Percentiles rank a stretch among this genome's conserved stretches.
Conservation (phyloP, 2,329 filamentous ascomycete genomes). For the Rhinocladiella similis region DNA sequence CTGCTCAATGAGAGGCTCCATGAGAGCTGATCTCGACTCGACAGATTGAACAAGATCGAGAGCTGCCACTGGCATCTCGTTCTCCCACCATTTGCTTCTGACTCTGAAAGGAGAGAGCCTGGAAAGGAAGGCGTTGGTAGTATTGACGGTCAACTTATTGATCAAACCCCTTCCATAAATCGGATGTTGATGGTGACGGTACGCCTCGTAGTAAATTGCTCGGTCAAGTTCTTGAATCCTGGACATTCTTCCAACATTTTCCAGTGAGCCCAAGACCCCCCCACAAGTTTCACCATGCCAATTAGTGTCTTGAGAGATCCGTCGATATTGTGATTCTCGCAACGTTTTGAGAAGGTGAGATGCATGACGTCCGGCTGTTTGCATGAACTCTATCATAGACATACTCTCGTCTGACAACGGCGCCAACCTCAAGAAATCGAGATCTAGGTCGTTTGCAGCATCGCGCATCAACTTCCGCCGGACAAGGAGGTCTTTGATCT, state of each 20-base stretch:
- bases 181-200: conserved; percentile 76
- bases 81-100: conserved; percentile 32
- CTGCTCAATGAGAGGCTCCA: conserved; percentile 77
- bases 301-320: conserved; percentile 38
- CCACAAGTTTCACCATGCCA: conserved; percentile 33
- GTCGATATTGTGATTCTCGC: conserved; percentile 66
- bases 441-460: conserved; percentile 62
- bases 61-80: conserved; percentile 43
- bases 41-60: conserved; percentile 71
- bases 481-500: conserved; percentile 69
- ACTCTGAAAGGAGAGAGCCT: conserved; percentile 61
- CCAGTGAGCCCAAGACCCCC: conserved; percentile 70
- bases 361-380: conserved; percentile 67
- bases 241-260: conserved; percentile 67
- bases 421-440: conserved; percentile 77
- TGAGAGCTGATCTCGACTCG: conserved; percentile 67
- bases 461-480: conserved; percentile 63
- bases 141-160: conserved; percentile 68
- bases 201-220: conserved; percentile 75
- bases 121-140: conserved; percentile 59
- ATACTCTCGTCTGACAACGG: conserved; percentile 69
- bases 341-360: conserved; percentile 69
- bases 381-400: conserved; percentile 53
- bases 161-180: conserved; percentile 80
- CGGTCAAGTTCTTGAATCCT: conserved; percentile 78